Percentiles rank a stretch among this genome's conserved stretches.
These are phyloP conservation scores for Allium sativum DNA, from an alignment of 106 monocot species.

Conservation along the genomic window DNA sequence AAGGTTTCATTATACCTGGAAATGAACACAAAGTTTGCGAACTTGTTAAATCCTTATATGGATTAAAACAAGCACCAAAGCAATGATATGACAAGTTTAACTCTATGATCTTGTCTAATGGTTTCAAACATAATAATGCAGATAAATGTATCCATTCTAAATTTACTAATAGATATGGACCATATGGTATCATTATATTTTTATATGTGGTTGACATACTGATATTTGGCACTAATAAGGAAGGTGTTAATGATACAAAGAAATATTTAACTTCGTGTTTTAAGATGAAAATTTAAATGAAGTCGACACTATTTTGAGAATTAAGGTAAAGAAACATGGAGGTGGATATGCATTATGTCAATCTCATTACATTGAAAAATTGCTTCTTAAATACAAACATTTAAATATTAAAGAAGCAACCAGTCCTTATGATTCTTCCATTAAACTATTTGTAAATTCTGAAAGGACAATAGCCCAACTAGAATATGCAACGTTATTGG, in stretches of 20 bases:
- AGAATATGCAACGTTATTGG: conserved; percentile 1
- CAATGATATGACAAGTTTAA: conserved; percentile 2
- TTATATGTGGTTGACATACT: conserved; percentile 2
- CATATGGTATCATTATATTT: neutral
- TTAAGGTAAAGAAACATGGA: neutral
- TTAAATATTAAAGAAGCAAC: neutral
- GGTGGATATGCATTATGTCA: neutral
- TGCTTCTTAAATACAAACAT: neutral
- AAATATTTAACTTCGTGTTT: neutral
- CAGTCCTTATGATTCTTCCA: neutral
- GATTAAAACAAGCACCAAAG: conserved; percentile 2
- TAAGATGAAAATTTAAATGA: neutral
- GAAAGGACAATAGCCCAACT: neutral
- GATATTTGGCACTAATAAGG: neutral
- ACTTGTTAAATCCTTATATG: conserved; percentile 2
- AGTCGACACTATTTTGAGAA: neutral
- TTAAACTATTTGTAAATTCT: neutral
- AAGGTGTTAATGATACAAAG: neutral
- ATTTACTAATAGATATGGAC: neutral
- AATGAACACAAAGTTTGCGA: neutral
- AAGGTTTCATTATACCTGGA: conserved; percentile 2
- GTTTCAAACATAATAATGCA: conserved; percentile 4
- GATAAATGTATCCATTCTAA: conserved; percentile 6
- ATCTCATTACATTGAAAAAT: conserved; percentile 2
- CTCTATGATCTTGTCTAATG: neutral